Evolutionary conservation across 2,329 filamentous ascomycete species (phyloP).

Genomic region (Metarhizium humberi): DNA sequence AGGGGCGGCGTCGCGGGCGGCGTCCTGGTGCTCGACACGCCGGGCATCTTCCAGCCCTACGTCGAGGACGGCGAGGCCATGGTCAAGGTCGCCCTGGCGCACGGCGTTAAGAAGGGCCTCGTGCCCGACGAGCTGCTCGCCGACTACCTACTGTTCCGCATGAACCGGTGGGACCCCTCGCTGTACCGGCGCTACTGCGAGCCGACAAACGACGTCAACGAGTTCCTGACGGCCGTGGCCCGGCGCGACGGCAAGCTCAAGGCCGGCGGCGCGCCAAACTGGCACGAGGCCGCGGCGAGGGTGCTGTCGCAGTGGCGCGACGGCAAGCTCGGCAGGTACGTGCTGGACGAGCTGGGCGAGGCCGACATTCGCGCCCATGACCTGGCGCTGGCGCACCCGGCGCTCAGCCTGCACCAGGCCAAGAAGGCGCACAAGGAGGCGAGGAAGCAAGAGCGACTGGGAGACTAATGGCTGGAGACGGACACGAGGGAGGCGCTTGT

Average conservation of each 20-base stretch:
- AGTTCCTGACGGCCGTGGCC: constrained; percentile 63
- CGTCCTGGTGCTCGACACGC: constrained; percentile 84
- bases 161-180: constrained; percentile 59
- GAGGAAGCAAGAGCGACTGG: constrained; percentile 32
- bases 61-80: constrained; percentile 77
- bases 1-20: constrained; percentile 41
- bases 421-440: constrained; percentile 56
- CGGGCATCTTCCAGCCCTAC: constrained; percentile 91
- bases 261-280: constrained; percentile 61
- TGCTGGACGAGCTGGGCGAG: constrained; percentile 66
- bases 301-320: constrained; percentile 74
- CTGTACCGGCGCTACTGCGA: constrained; percentile 53
- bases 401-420: constrained; percentile 58
- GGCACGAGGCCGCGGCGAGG: constrained; percentile 67
- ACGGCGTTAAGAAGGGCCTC: constrained; percentile 82
- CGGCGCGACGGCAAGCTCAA: constrained; percentile 64
- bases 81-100: constrained; percentile 88
- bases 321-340: constrained; percentile 66
- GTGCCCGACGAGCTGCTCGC: constrained; percentile 69
- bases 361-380: constrained; percentile 43
- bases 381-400: constrained; percentile 35
- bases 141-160: constrained; percentile 80
- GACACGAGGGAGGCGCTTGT: background rate
- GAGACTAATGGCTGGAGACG: background rate
- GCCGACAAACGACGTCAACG: constrained; percentile 78